Base-by-base conservation (phyloP, 1,284 basidiomycete species). In the Ceratobasidium sp. region DNA sequence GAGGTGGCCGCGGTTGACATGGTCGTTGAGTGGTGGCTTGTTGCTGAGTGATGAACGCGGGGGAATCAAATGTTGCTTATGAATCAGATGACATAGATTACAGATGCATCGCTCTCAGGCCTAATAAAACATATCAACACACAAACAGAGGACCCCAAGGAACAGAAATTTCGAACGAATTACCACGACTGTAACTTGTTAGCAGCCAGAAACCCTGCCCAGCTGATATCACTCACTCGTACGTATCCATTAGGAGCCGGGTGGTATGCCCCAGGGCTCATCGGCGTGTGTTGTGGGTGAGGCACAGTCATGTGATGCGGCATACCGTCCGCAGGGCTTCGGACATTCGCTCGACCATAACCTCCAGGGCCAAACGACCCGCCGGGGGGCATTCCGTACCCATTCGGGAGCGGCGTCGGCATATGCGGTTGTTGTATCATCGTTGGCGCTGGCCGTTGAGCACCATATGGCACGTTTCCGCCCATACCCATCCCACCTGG, bases 41-140 rank as follows among this genome's bases (percentile, higher is more conserved):
- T 22, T 39, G 49, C 41, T 29, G n/a, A 51, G n/a, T 27, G 29
- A 49, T 1, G 34, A 16, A 24, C 16, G 49, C 14, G 31, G 31
- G 11, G 54, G 34, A 56, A 71, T 71, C 68, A 56, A 65, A 63
- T 14, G 63, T 65, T 65, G 63, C 43, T 65, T 51, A 65, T 65
- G 63, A 65, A 65, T 65, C 63, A 41, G 41, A 71, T 71, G 68
- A 71, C 68, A 56, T 71, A 71, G 41, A 71, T 71, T 71, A 71
- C 68, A 71, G 39, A 66, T 66, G 64, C 48, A 54, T 29, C 59
- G 43, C 41, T 61, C 43, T 61, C 43, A 34, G 54, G 24, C 24
- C 39, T 29, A 71, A 71, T 71, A 71, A 71, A 58, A 71, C 68
- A 71, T 48, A 71, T 56, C 43, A 41, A 48, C 68, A 61, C 24